Evolutionary conservation across 2,329 filamentous ascomycete species (phyloP).

Genomic region (Pseudogymnoascus verrucosus): DNA sequence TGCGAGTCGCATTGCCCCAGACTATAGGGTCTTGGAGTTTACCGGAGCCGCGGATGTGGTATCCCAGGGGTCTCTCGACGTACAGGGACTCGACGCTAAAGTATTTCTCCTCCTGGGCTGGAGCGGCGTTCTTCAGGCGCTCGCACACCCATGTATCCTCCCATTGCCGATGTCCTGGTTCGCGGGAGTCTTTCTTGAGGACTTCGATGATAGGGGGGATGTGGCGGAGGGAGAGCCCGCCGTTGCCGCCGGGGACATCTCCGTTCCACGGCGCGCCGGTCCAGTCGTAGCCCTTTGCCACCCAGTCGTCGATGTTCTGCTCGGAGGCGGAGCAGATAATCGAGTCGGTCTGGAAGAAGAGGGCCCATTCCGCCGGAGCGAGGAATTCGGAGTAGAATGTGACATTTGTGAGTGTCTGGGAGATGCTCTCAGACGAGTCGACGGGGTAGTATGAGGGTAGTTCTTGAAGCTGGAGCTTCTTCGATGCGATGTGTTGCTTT

Average conservation of each 20-base stretch:
- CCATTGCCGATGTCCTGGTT: slow-evolving; percentile 41
- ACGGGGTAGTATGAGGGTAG: slow-evolving; percentile 11
- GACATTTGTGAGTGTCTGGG: slow-evolving; percentile 19
- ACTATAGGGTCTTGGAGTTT: slow-evolving; percentile 36
- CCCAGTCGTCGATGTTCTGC: slow-evolving; percentile 21
- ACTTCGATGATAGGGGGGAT: slow-evolving; percentile 47
- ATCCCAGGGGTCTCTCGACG: slow-evolving; percentile 45
- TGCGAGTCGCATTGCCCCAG: slow-evolving; percentile 40
- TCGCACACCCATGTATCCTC: slow-evolving; percentile 25
- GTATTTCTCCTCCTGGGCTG: background rate
- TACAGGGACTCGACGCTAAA: slow-evolving; percentile 36
- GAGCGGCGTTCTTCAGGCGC: slow-evolving; percentile 11
- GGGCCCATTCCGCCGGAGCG: slow-evolving; percentile 19
- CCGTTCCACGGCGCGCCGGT: slow-evolving; percentile 41
- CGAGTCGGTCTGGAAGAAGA: slow-evolving; percentile 24
- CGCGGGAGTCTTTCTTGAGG: slow-evolving; percentile 39
- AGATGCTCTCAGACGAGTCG: slow-evolving; percentile 17
- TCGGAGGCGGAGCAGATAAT: slow-evolving; percentile 21
- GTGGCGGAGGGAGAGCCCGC: slow-evolving; percentile 43
- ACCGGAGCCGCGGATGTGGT: slow-evolving; percentile 46
- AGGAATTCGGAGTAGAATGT: slow-evolving; percentile 19
- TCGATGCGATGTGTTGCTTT: slow-evolving; percentile 16
- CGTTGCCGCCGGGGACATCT: slow-evolving; percentile 39
- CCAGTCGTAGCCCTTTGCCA: slow-evolving; percentile 29
- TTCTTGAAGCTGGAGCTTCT: slow-evolving; percentile 16